These are phyloP conservation scores for Trametes punicea DNA, from an alignment of 768 basidiomycete genomes.

Conservation along the genomic window DNA sequence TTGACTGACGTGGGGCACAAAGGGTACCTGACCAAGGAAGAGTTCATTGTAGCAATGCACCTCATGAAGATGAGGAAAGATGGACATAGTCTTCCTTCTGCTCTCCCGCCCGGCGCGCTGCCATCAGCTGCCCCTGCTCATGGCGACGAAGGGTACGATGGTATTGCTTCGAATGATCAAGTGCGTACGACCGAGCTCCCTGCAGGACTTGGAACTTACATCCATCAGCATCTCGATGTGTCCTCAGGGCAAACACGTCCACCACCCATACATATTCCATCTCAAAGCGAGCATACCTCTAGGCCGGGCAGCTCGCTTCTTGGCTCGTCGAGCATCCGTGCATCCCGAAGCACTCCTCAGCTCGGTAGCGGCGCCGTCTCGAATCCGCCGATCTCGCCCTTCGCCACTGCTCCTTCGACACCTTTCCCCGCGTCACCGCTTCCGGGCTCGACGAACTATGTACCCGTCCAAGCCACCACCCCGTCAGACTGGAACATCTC, in stretches of 20 bases:
- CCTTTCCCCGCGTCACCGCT: constrained; percentile 12
- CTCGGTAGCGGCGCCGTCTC: background rate
- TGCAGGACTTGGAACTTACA: background rate
- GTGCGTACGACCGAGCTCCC: background rate
- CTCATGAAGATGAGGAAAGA: constrained; percentile 21
- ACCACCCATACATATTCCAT: background rate
- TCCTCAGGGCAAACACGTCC: background rate
- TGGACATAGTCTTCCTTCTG: constrained; percentile 19
- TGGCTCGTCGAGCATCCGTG: background rate
- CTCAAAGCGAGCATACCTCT: background rate
- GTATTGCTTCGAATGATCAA: background rate
- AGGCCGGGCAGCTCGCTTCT: background rate
- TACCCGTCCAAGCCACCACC: constrained; percentile 2
- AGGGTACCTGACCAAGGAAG: constrained; percentile 18
- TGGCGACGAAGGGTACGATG: constrained; percentile 8
- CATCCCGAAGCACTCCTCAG: constrained; percentile 9
- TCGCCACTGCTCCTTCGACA: background rate
- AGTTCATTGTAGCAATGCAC: constrained; percentile 22
- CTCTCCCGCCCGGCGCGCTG: constrained; percentile 8
- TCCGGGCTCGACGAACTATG: background rate
- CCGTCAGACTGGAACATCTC: constrained; percentile 71
- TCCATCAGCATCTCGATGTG: background rate
- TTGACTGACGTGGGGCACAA: constrained; percentile 15
- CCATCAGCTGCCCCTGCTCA: background rate
- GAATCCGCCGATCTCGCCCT: background rate